These are phyloP conservation scores for Aeschynomene evenia DNA, from an alignment of 306 rosid species.

Conservation along the genomic window DNA sequence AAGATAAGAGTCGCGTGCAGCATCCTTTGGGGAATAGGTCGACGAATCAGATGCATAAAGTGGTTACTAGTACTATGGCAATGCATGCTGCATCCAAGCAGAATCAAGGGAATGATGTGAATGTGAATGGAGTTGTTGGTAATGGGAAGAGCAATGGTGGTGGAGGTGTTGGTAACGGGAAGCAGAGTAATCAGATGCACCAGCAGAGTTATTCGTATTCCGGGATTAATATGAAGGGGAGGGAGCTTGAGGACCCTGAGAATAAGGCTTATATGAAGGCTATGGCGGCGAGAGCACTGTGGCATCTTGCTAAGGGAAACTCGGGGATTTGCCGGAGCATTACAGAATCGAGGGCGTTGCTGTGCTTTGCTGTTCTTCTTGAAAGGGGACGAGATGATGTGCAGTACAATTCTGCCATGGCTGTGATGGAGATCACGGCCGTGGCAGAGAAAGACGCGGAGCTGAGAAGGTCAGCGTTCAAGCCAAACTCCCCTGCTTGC, in stretches of 20 bases:
- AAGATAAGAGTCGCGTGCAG: constrained; percentile 41
- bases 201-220: constrained; percentile 41
- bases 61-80: constrained; percentile 59
- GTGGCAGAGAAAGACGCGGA: constrained; percentile 75
- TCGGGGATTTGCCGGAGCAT: constrained; percentile 65
- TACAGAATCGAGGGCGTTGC: constrained; percentile 76
- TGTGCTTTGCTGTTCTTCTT: constrained; percentile 73
- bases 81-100: constrained; percentile 41
- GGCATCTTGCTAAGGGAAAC: constrained; percentile 64
- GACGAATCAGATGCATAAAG: constrained; percentile 50
- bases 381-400: constrained; percentile 71
- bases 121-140: not conserved
- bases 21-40: constrained; percentile 55
- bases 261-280: constrained; percentile 77
- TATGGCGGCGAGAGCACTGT: constrained; percentile 78
- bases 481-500: constrained; percentile 86
- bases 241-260: constrained; percentile 68
- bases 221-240: constrained; percentile 51
- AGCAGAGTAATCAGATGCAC: constrained; percentile 40
- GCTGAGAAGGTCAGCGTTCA: constrained; percentile 74
- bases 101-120: constrained; percentile 10
- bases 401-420: constrained; percentile 68
- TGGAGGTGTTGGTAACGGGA: constrained; percentile 35
- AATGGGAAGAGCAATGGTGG: constrained; percentile 10
- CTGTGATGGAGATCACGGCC: constrained; percentile 75